phyloP scores from a whole-genome alignment of 345 rosid genomes.

The Lenwebbia sp. region DNA sequence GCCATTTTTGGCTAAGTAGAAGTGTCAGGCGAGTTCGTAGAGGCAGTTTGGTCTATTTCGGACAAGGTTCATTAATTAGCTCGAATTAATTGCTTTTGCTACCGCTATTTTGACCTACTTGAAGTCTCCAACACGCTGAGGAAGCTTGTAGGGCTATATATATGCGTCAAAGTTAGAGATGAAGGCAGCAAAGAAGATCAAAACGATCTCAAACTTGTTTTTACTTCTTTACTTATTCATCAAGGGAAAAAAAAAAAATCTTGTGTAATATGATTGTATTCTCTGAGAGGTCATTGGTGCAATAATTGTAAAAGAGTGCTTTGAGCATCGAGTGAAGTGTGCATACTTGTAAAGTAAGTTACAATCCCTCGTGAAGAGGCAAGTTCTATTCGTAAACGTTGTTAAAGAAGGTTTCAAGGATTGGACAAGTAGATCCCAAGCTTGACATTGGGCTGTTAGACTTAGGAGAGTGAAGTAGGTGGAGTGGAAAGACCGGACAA shows the following conservation, averaged over 20 bases:
- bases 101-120: neutral
- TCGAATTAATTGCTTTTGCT: neutral
- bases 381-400: neutral
- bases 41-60: neutral
- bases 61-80: neutral
- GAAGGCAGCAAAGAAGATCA: neutral
- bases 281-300: neutral
- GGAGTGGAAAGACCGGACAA: neutral
- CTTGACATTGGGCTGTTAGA: neutral
- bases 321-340: neutral
- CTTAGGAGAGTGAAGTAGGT: neutral
- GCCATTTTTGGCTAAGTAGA: neutral
- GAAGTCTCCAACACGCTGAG: neutral
- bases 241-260: neutral
- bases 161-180: neutral
- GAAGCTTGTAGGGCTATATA: neutral
- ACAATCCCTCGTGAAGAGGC: neutral
- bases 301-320: neutral
- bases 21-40: neutral
- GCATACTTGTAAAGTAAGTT: neutral
- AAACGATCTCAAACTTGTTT: neutral
- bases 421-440: neutral
- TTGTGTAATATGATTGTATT: neutral
- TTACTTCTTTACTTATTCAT: neutral
- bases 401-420: neutral